Base-by-base conservation (phyloP, 2,329 filamentous ascomycete genomes). In the Paramyrothecium roridum region DNA sequence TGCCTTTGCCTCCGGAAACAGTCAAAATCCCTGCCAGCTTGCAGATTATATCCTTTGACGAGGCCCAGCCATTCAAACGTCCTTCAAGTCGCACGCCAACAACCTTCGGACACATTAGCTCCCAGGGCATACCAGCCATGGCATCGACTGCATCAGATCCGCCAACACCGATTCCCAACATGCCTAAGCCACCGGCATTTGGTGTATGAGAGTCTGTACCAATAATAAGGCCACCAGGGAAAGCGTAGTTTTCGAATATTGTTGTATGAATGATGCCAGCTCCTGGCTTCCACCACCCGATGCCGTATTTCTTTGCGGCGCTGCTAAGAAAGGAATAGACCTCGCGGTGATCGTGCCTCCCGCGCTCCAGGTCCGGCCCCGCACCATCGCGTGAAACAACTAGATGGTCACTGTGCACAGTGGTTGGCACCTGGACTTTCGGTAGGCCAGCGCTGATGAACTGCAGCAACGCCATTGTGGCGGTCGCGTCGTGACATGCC, bases 111-210 rank as follows among this genome's bases (percentile, higher is more conserved):
- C 62, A 67, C 16, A 62, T 61, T 3, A 73, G 56, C 34, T 73
- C 71, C 69, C 69, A 72, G 3, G 68, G 67, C 63, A 73, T 12
- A 57, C 58, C 50, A 64, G 57, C 58, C 60, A 66, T 62, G 74
- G 64, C 16, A 69, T 79, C 80, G 70, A 82, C 61, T 73, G 75
- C 61, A 78, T 80, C 23, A 70, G 68, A 22, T 71, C 80, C 11
- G 70, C 79, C 62, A 77, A 82, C 70, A 0, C 71, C 71, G 8
- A 73, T 65, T 2, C 67, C 70, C 8, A 71, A 47, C 65, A 72
- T 71, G 2, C 65, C 67, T 63, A 72, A 65, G 0, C 70, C 70
- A 1, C 67, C 70, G 3, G 68, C 68, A 46, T 73, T 73, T 3
- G 71, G 71, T 2, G 70, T 72, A 52, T 73, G 69, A 2, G 71